Percentiles rank a stretch among this genome's conserved stretches.
These are phyloP conservation scores for Xylaria bambusicola DNA, from an alignment of 495 filamentous ascomycete genomes.

Conservation along the genomic window DNA sequence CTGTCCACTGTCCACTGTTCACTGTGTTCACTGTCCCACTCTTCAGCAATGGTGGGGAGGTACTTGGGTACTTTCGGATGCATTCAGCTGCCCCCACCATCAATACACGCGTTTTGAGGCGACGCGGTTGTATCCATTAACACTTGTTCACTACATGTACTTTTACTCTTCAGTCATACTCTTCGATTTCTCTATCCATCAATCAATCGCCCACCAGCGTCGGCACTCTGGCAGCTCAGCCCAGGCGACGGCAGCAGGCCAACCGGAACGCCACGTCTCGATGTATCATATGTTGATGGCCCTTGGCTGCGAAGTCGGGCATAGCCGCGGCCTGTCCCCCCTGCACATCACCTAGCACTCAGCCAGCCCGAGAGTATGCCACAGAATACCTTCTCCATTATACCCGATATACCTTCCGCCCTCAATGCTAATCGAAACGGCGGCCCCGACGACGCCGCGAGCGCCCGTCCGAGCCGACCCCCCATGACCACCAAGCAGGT, in stretches of 20 bases:
- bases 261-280: neutral
- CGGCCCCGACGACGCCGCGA: constrained; percentile 1
- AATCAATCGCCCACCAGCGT: neutral
- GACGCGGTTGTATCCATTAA: neutral
- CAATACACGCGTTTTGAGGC: too few species aligned
- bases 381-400: constrained; percentile 36
- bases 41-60: neutral
- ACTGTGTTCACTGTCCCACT: too few species aligned
- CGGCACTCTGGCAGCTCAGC: neutral
- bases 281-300: neutral
- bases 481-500: constrained; percentile 51
- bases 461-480: constrained; percentile 19
- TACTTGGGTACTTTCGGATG: too few species aligned
- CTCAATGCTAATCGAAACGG: constrained; percentile 18
- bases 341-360: neutral
- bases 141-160: neutral
- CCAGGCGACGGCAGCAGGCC: neutral
- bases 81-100: too few species aligned
- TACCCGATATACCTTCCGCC: constrained; percentile 30
- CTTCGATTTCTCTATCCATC: neutral
- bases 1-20: too few species aligned
- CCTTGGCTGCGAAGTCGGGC: constrained; percentile 5
- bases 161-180: too few species aligned
- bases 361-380: constrained; percentile 17
- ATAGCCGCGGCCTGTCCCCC: neutral